Evolutionary conservation across 2,329 filamentous ascomycete genomes (phyloP).

Genomic region (Hysterium pulicare): DNA sequence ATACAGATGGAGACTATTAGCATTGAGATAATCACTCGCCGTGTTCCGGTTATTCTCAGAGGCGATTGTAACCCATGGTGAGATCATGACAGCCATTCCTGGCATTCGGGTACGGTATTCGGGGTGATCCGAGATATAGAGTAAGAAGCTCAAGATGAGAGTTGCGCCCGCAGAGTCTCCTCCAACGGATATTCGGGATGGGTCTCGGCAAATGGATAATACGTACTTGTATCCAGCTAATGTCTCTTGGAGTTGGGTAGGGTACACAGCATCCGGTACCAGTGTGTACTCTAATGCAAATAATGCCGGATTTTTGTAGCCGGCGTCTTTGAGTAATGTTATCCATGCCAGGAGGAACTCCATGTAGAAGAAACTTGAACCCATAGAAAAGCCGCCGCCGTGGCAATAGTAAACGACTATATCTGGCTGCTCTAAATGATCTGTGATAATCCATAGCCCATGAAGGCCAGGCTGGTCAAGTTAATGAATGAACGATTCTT

Average conservation of each 20-base stretch:
- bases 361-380: constrained; percentile 74
- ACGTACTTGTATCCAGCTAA: constrained; percentile 69
- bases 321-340: constrained; percentile 59
- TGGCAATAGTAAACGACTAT: constrained; percentile 80
- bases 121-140: constrained; percentile 57
- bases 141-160: constrained; percentile 67
- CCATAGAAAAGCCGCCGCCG: constrained; percentile 81
- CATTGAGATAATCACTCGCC: constrained; percentile 70
- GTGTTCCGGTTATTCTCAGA: constrained; percentile 67
- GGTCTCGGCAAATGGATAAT: constrained; percentile 55
- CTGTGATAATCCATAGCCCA: constrained; percentile 67
- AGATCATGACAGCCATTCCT: constrained; percentile 68
- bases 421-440: constrained; percentile 62
- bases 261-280: constrained; percentile 70
- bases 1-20: constrained; percentile 63
- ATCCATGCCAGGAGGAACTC: constrained; percentile 77
- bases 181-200: constrained; percentile 64
- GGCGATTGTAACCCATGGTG: constrained; percentile 74
- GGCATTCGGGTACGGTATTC: constrained; percentile 47
- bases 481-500: not conserved
- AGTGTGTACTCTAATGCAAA: constrained; percentile 79
- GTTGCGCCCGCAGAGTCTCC: constrained; percentile 80
- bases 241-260: constrained; percentile 68
- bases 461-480: constrained; percentile 46
- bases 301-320: constrained; percentile 72